phyloP scores from a whole-genome alignment of 2,329 filamentous ascomycete species.

The Metarhizium humberi region DNA sequence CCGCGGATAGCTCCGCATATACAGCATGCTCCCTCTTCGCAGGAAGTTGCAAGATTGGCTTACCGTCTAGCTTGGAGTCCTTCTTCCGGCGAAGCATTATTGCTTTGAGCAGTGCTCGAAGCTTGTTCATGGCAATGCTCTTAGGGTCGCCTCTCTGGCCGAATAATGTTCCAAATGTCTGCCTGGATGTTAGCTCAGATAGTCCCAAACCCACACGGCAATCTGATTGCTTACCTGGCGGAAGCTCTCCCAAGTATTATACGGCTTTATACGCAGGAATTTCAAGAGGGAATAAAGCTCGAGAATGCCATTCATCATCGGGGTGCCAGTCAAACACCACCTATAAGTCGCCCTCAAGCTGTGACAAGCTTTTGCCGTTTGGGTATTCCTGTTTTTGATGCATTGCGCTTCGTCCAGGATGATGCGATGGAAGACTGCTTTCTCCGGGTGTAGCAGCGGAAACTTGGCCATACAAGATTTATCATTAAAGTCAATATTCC shows the following conservation, averaged over 20 bases:
- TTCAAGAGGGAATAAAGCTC: conserved; percentile 71
- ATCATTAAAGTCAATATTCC: conserved; percentile 25
- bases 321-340: conserved; percentile 76
- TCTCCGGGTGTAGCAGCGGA: conserved; percentile 50
- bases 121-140: conserved; percentile 55
- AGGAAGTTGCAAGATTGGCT: conserved; percentile 70
- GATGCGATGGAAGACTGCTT: conserved; percentile 64
- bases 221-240: conserved; percentile 31
- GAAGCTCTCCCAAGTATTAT: conserved; percentile 56
- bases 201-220: not conserved
- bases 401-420: conserved; percentile 79
- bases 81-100: conserved; percentile 80
- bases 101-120: conserved; percentile 69
- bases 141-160: conserved; percentile 37
- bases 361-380: conserved; percentile 60
- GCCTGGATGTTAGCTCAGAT: conserved; percentile 6
- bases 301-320: conserved; percentile 77
- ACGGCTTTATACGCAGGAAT: conserved; percentile 71
- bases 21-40: conserved; percentile 68
- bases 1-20: conserved; percentile 59
- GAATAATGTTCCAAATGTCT: conserved; percentile 34
- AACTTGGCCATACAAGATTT: conserved; percentile 29
- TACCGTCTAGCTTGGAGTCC: conserved; percentile 66
- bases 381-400: conserved; percentile 70
- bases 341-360: conserved; percentile 58